Evolutionary conservation across 495 filamentous ascomycete species (phyloP), one percentile per base, ranked within the genome.

Genomic region (Lophiotrema nucula): DNA sequence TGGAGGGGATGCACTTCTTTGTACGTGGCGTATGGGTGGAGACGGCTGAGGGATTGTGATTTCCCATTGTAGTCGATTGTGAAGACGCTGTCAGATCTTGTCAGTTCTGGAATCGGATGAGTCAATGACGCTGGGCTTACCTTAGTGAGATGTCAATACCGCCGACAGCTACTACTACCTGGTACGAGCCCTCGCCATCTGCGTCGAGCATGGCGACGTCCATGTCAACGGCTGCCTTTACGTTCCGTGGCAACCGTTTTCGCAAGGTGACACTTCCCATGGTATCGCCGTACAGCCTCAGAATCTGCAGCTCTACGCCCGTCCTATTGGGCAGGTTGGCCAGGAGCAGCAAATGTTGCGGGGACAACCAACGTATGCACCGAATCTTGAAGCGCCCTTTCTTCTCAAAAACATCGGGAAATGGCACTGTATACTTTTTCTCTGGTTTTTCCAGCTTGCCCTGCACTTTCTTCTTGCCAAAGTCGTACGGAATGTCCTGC

Each of bases 161-260:
- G 2, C 89, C 86, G 23, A 92, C 82, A 24, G 93, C 92, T 56
- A 97, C 77, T 64, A 84, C 81, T 52, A 87, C 85, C 71, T 95
- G 88, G 57, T 84, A 79, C 53, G 86, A 81, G 50, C 72, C 72
- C 26, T 53, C 60, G n/a, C 41, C 47, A 46, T 73, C 74, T 0
- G 62, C 66, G 50, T 74, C 73, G 2, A 95, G 78, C 56, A 82
- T 81, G 59, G 82, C 81, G 47, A 92, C 79, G 39, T 92, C 88
- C 54, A 96, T 77, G 43, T 87, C 86, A 0, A 87, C 84, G 19
- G 85, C 87, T 11, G 83, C 81, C 60, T 82, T 83, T 38, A 86
- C 76, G 28, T 74, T 73, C 16, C 70, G 76, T 33, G 80, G 80
- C 6, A 88, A 77, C 47, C 70, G 76, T 64, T 81, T 81, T 22